Evolutionary conservation across 495 filamentous ascomycete species (phyloP).

Genomic region (Podospora sp.): DNA sequence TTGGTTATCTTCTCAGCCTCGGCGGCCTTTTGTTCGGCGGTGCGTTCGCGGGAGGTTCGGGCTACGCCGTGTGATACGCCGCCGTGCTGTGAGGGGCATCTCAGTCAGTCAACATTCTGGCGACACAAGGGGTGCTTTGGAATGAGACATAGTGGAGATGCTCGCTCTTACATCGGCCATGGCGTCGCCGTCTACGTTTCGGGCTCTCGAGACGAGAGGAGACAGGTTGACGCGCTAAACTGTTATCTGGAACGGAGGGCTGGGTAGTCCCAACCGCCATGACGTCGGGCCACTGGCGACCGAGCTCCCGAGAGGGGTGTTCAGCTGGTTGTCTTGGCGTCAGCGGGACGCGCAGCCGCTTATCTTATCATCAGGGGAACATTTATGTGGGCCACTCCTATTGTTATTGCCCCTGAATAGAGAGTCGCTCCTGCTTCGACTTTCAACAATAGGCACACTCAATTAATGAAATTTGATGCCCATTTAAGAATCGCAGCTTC

Average conservation of each 20-base stretch:
- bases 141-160: neutral
- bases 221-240: neutral
- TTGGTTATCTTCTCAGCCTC: slow-evolving; percentile 77
- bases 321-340: neutral
- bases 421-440: neutral
- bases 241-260: neutral
- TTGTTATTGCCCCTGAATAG: slow-evolving; percentile 16
- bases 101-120: slow-evolving; percentile 35
- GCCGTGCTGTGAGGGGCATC: slow-evolving; percentile 31
- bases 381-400: neutral
- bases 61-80: slow-evolving; percentile 71
- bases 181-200: neutral
- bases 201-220: neutral
- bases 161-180: slow-evolving; percentile 13
- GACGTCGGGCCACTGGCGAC: neutral
- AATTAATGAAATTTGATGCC: neutral
- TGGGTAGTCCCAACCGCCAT: neutral
- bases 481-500: neutral
- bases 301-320: neutral
- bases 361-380: neutral
- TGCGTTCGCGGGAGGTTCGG: slow-evolving; percentile 57
- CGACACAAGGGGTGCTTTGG: neutral
- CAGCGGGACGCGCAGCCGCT: neutral
- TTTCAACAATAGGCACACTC: neutral
- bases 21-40: slow-evolving; percentile 65